Base-by-base conservation (phyloP, 345 rosid species). In the Syzygium aromaticum region DNA sequence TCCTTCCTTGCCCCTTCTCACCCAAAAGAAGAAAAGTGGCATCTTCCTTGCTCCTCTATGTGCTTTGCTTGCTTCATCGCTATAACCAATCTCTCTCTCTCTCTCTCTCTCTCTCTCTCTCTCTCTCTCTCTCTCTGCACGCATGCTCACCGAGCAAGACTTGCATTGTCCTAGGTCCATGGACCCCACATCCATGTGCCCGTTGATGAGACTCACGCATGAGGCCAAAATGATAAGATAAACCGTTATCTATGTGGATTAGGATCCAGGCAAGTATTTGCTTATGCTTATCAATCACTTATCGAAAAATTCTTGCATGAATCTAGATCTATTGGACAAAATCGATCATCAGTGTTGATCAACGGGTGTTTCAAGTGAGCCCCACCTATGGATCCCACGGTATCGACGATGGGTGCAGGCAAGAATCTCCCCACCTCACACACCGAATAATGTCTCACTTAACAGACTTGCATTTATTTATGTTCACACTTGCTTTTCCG, bases 281-380 rank as follows among this genome's bases (percentile, higher is more conserved):
- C n/a, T 0, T 5, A 0, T 2, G 15, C 64, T 59, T 25, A 59
- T 11, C 0, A 7, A 61, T 61, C 19, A 1, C 19, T 4, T 0
- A n/a, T 61, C 19, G 1, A 61, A 14, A 61, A n/a, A 14, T 61
- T 14, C 30, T n/a, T 61, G 73, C 38, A 13, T 16, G 16, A 61
- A n/a, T 61, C 73, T 1, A n/a, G 73, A 19, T 61, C 19, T 13
- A 61, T n/a, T 61, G 30, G 17, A n/a, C 16, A 2, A 59, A n/a
- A 61, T 12, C 0, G 38, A n/a, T 59, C 64, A 27, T 59, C 30
- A 11, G 28, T 9, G 64, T 59, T 61, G 73, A 61, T n/a, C 38
- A 61, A 19, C 4, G 17, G 30, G 33, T 7, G 33, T n/a, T 33
- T 61, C 30, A 7, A 8, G 33, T 3, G 16, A 61, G 33, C 33